Evolutionary conservation across 164 flowering plant species (phyloP).

Genomic region (Warburgia ugandensis): DNA sequence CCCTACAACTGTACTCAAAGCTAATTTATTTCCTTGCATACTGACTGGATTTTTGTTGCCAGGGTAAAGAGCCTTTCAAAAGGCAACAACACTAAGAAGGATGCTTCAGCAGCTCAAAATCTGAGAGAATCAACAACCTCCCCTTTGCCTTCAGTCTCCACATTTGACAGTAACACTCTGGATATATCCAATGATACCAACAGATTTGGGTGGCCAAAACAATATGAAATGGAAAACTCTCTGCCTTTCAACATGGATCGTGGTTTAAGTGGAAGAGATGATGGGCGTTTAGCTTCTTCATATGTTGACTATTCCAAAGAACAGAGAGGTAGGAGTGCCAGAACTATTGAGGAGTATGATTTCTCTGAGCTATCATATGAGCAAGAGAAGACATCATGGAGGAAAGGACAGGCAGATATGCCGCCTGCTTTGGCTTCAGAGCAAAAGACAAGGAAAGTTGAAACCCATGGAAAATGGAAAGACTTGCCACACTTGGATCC

Average conservation of each 20-base stretch:
- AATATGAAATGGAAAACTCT: slow-evolving; percentile 30
- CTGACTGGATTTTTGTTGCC: slow-evolving; percentile 6
- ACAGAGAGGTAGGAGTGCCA: slow-evolving; percentile 23
- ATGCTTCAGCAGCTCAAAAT: slow-evolving; percentile 33
- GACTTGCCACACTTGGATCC: slow-evolving; percentile 24
- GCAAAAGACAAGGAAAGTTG: slow-evolving; percentile 32
- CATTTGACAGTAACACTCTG: slow-evolving; percentile 34
- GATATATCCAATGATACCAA: slow-evolving; percentile 36
- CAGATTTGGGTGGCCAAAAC: slow-evolving; percentile 43
- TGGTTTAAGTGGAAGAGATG: slow-evolving; percentile 36
- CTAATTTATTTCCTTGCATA: no score
- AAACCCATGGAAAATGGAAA: slow-evolving; percentile 30
- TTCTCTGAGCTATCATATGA: no score
- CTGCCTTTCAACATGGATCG: slow-evolving; percentile 36
- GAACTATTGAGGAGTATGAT: slow-evolving; percentile 32
- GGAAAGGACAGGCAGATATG: slow-evolving; percentile 27
- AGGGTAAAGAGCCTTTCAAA: slow-evolving; percentile 93
- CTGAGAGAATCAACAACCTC: slow-evolving; percentile 46
- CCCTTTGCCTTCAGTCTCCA: slow-evolving; percentile 34
- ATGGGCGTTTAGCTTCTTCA: slow-evolving; percentile 21
- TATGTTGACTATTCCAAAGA: slow-evolving; percentile 28
- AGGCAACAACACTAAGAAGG: slow-evolving; percentile 57
- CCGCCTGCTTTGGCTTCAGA: slow-evolving; percentile 21
- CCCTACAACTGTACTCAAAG: not conserved
- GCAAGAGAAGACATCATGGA: slow-evolving; percentile 38